A percentile compares a stretch with the other conserved stretches of the same genome.
Evolutionary conservation across 2,329 filamentous ascomycete genomes (phyloP).

Genomic region (Fusarium brevicatenulatum): DNA sequence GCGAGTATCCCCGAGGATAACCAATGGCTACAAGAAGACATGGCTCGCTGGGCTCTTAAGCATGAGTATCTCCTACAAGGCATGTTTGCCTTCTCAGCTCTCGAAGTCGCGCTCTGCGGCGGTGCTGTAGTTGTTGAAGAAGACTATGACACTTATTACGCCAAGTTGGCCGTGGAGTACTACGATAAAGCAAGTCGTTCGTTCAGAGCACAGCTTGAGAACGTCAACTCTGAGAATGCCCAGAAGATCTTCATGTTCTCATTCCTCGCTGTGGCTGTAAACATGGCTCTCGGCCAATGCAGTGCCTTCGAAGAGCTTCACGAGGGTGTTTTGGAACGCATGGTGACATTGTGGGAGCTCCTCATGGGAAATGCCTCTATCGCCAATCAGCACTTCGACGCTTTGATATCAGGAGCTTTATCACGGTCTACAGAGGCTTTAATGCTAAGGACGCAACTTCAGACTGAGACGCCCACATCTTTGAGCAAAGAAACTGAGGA

Average conservation of each 20-base stretch:
- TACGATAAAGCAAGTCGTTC: conserved; percentile 39
- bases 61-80: conserved; percentile 54
- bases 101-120: conserved; percentile 39
- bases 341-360: conserved; percentile 33
- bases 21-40: conserved; percentile 47
- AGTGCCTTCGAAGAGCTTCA: conserved; percentile 17
- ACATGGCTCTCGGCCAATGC: conserved; percentile 42
- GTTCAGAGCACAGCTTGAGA: conserved; percentile 36
- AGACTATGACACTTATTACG: conserved; percentile 33
- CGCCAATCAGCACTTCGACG: conserved; percentile 29
- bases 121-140: conserved; percentile 19
- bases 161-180: conserved; percentile 39
- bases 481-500: conserved; percentile 11
- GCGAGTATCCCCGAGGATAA: conserved; percentile 52
- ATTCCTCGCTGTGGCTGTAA: conserved; percentile 36
- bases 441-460: conserved; percentile 9
- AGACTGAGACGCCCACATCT: background rate
- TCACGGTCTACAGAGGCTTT: conserved; percentile 29
- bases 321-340: conserved; percentile 27
- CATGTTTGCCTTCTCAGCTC: conserved; percentile 42
- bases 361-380: conserved; percentile 36
- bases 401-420: conserved; percentile 30
- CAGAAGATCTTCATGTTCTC: conserved; percentile 41
- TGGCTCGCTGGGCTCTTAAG: conserved; percentile 51
- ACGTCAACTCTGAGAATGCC: conserved; percentile 33